Evolutionary conservation across 768 basidiomycete species (phyloP).

Genomic region (Mycena venus): DNA sequence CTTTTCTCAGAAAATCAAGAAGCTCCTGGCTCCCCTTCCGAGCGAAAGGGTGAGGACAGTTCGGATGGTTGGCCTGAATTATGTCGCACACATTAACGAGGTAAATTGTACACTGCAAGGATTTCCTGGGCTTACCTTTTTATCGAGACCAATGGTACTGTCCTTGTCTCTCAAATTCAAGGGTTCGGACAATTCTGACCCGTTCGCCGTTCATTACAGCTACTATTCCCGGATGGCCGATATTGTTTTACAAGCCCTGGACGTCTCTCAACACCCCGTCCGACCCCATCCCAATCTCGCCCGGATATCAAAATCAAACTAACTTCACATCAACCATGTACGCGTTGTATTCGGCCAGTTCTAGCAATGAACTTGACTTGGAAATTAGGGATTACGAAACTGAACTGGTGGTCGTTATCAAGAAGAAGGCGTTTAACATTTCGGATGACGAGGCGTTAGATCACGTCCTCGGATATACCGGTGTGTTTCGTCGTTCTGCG

Average conservation of each 20-base stretch:
- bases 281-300: slow-evolving; percentile 50
- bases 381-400: no score
- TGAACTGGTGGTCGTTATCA: no score
- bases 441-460: no score
- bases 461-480: no score
- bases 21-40: slow-evolving; percentile 43
- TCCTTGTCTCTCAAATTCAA: background rate
- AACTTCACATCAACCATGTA: no score
- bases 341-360: no score
- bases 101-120: slow-evolving; percentile 22
- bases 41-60: slow-evolving; percentile 43
- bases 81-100: slow-evolving; percentile 50
- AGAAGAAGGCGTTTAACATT: no score
- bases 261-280: slow-evolving; percentile 52
- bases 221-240: slow-evolving; percentile 52
- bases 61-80: slow-evolving; percentile 44
- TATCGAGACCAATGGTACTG: slow-evolving; percentile 41
- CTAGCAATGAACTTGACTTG: no score
- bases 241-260: slow-evolving; percentile 45
- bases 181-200: background rate
- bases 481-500: no score
- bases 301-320: slow-evolving; percentile 56
- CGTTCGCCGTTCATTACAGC: background rate
- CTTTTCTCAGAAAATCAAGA: slow-evolving; percentile 37
- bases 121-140: background rate